Base-by-base conservation (phyloP, 2,329 filamentous ascomycete genomes). In the Fonsecaea multimorphosa region DNA sequence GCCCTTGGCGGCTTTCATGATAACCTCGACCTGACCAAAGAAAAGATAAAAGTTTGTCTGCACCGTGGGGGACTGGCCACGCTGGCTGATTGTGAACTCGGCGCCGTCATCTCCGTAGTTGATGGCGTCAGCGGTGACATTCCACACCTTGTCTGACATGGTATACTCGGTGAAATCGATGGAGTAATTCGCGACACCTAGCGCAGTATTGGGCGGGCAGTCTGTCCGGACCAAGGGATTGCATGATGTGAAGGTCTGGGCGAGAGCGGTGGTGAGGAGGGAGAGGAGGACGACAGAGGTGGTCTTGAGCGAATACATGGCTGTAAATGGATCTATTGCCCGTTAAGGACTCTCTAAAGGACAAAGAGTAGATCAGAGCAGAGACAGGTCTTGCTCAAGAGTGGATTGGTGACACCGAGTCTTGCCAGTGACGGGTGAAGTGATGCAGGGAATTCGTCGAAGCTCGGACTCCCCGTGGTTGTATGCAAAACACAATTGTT, bases 11-110 rank as follows among this genome's bases (percentile, higher is more conserved):
- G 91, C 90, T 80, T 92, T 91, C 82, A 96, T 86, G 71, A 86
- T 83, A 64, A 94, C 84, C 78, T 95, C 91, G 63, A 92, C 88
- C 66, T 88, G 87, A 61, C 92, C 92, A 71, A 90, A 94, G 82
- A 96, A 93, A 78, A 96, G 90, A 80, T 92, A 95, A 76, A 93
- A 94, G 72, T 88, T 87, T 54, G 90, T 88, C 70, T 88, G 85
- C 68, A 96, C 85, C 0, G 92, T 96, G 0, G 92, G 91, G 0
- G 92, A 90, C 73, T 96, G 87, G 68, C 89, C 87, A 69, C 87
- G 84, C 75, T 89, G 84, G 63, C 77, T 80, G 78, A 97, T 88
- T 58, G 85, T 89, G 79, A 96, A 93, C 62, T 85, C 80, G 52
- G 91, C 90, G 40, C 90, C 91, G 0, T 86, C 80, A 53, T 83